Evolutionary conservation across 768 basidiomycete genomes (phyloP), one percentile per base, ranked within the genome.

Genomic region (Rhodotorula toruloides): DNA sequence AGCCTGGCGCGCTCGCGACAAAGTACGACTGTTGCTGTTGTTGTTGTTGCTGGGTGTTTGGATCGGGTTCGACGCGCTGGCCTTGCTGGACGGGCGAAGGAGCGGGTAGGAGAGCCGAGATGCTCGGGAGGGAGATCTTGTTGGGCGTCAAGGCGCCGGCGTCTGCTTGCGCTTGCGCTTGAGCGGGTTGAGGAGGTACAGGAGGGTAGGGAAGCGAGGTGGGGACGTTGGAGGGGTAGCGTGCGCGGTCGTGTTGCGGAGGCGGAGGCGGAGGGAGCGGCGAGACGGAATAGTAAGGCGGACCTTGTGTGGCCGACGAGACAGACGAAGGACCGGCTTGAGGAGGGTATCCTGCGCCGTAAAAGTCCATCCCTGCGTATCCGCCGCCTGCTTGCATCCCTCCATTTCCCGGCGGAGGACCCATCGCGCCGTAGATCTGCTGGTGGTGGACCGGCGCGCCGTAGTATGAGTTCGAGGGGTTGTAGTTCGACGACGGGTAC

Each of bases 121-220:
- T 71, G n/a, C 65, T 61, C n/a, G 69, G 69, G 6, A 71, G 69
- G 0, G 65, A 63, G 21, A 71, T 50, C 48, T 60, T 57, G 60
- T 54, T 54, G 7, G 59, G 59, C 22, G 56, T 58, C 31, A 65
- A 54, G 6, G 56, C 31, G 37, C 54, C 54, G 22, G 39, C 39
- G 29, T 39, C n/a, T 17, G 48, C 1, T 19, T 32, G 48, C 16
- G 25, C 13, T 17, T 22, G 32, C 19, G 31, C 29, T n/a, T 13
- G 50, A 11, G 11, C 16, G 40, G 29, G 25, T 16, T 10, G 43
- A 22, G 7, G 57, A 47, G 46, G 27, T 43, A n/a, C 44, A 27
- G 60, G 12, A 52, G 47, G 2, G 47, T 37, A 14, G n/a, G 50
- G 16, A 36, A 43, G 16, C 17, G 40, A 14, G 19, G 17, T 14